Conservation (phyloP, 768 basidiomycete species). For the Lentinula guzmanii region DNA sequence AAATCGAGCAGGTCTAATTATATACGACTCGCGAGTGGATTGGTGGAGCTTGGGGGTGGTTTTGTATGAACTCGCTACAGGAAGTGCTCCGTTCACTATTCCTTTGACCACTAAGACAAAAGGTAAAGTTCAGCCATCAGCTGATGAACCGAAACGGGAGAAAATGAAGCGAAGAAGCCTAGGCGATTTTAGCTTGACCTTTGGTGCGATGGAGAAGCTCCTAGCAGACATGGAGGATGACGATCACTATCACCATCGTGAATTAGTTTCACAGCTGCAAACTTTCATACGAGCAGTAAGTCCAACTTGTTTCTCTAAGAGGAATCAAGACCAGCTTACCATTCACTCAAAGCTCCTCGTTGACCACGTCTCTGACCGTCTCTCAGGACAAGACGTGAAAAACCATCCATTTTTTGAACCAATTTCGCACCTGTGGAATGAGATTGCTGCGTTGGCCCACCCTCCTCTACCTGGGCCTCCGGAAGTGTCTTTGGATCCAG, state of each 20-base stretch:
- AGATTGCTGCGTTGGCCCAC: constrained; percentile 21
- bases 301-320: not conserved
- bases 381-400: constrained; percentile 20
- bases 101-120: not conserved
- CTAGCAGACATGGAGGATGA: not conserved
- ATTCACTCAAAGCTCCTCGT: constrained; percentile 19
- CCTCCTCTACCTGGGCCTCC: constrained; percentile 22
- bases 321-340: not conserved
- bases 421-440: constrained; percentile 21
- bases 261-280: constrained; percentile 10
- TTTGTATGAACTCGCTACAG: constrained; percentile 25
- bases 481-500: constrained; percentile 8
- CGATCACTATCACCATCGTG: not conserved
- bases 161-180: constrained; percentile 10
- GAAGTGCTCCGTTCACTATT: constrained; percentile 15
- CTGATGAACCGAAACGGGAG: not conserved
- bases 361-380: constrained; percentile 17
- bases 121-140: not conserved
- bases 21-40: constrained; percentile 26
- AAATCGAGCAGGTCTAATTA: constrained; percentile 17
- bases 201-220: constrained; percentile 16
- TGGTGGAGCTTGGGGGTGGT: constrained; percentile 31
- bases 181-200: constrained; percentile 17
- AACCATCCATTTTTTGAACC: constrained; percentile 23
- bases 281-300: constrained; percentile 20